A percentile compares a stretch with the other conserved stretches of the same genome.
Evolutionary conservation across 805 yeast species (phyloP).

Genomic region (Candida sonorensis): DNA sequence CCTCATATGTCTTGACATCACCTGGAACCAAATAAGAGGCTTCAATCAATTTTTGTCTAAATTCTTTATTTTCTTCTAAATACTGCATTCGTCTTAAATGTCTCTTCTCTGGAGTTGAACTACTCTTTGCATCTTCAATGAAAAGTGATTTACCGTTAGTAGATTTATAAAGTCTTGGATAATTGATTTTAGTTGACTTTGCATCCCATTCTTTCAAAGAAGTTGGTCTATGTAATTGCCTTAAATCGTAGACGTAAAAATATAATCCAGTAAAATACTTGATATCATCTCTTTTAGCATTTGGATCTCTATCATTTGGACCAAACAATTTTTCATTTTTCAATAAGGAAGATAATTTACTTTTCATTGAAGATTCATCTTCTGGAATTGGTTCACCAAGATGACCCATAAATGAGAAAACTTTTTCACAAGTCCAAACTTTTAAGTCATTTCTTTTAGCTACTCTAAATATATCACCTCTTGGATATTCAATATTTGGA

Average conservation of each 20-base stretch:
- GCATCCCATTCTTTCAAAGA: slow-evolving; percentile 72
- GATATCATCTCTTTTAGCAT: slow-evolving; percentile 76
- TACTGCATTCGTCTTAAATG: slow-evolving; percentile 25
- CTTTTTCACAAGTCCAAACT: slow-evolving; percentile 86
- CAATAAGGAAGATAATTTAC: slow-evolving; percentile 50
- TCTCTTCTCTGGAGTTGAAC: slow-evolving; percentile 18
- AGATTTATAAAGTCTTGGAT: slow-evolving; percentile 55
- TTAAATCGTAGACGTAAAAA: slow-evolving; percentile 72
- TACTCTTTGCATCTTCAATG: slow-evolving; percentile 43
- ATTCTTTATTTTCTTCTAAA: slow-evolving; percentile 27
- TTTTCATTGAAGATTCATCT: slow-evolving; percentile 16
- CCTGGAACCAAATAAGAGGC: slow-evolving; percentile 15
- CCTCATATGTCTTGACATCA: slow-evolving; percentile 13
- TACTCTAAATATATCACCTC: slow-evolving; percentile 58
- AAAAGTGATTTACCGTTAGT: slow-evolving; percentile 80
- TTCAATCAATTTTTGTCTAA: slow-evolving; percentile 23
- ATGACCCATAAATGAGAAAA: slow-evolving; percentile 67
- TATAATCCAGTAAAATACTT: slow-evolving; percentile 73
- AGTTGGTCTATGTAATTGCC: slow-evolving; percentile 73
- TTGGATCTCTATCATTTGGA: slow-evolving; percentile 82
- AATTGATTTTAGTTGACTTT: slow-evolving; percentile 35
- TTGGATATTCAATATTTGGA: slow-evolving; percentile 34
- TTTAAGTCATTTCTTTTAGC: slow-evolving; percentile 60
- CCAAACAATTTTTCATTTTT: slow-evolving; percentile 83
- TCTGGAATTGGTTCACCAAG: slow-evolving; percentile 37